Conservation (phyloP, 1,284 basidiomycete species). For the Cutaneotrichosporon sp. region DNA sequence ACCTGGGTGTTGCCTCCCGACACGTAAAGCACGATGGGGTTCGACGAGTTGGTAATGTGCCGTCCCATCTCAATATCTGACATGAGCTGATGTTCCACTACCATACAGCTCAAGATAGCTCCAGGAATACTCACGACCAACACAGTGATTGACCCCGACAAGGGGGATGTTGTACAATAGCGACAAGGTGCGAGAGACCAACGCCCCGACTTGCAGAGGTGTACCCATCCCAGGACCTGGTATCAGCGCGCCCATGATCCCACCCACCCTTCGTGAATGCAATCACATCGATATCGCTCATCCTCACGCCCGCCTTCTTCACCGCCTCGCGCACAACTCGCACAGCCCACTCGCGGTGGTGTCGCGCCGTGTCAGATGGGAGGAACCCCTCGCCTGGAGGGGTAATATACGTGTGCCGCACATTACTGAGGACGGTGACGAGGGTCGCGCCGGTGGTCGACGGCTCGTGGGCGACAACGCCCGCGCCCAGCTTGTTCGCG, state of each 20-base stretch:
- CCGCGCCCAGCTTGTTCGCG: slow-evolving; percentile 97
- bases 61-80: slow-evolving; percentile 99
- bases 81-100: too few relatives aligned
- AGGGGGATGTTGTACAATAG: slow-evolving; percentile 85
- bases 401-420: slow-evolving; percentile 96
- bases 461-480: slow-evolving; percentile 75
- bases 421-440: slow-evolving; percentile 65
- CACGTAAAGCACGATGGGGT: slow-evolving; percentile 96
- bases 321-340: slow-evolving; percentile 77
- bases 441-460: slow-evolving; percentile 47
- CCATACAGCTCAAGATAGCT: slow-evolving; percentile 8
- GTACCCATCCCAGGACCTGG: slow-evolving; percentile 97
- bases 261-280: slow-evolving; percentile 93
- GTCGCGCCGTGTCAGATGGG: slow-evolving; percentile 88
- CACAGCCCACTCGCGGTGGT: slow-evolving; percentile 90
- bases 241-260: too few relatives aligned
- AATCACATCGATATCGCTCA: slow-evolving; percentile 84
- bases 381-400: slow-evolving; percentile 97
- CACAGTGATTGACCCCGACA: slow-evolving; percentile 96
- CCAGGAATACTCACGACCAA: slow-evolving; percentile 73
- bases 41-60: slow-evolving; percentile 86
- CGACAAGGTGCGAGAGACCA: slow-evolving; percentile 90
- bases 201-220: slow-evolving; percentile 86
- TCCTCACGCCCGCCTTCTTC: slow-evolving; percentile 62
- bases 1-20: slow-evolving; percentile 99